Percentiles rank a stretch among this genome's conserved stretches.
phyloP scores from a whole-genome alignment of 306 rosid genomes.

The Cyamopsis tetragonoloba region DNA sequence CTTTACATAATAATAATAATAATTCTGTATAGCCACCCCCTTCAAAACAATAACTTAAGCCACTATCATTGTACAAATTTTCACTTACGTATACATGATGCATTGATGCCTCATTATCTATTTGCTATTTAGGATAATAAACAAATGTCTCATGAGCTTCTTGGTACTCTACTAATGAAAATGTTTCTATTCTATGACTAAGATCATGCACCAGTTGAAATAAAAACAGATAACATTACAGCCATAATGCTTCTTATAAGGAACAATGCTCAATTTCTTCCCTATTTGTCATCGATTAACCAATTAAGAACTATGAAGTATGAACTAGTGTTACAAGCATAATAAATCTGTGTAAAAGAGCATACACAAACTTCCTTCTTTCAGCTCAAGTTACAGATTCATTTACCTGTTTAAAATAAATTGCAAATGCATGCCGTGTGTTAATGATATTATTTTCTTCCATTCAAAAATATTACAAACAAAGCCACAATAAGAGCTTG shows the following conservation, averaged over 20 bases:
- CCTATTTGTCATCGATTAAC: background rate
- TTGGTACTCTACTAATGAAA: background rate
- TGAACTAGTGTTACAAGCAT: background rate
- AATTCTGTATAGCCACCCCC: too few species aligned
- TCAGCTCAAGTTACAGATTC: conserved; percentile 16
- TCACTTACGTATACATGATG: background rate
- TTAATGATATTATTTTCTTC: conserved; percentile 35
- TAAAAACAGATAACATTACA: background rate
- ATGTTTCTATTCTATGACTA: background rate
- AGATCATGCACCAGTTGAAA: background rate
- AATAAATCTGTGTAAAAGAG: background rate
- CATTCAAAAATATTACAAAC: conserved; percentile 67
- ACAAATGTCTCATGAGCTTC: background rate
- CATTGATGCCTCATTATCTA: too few species aligned
- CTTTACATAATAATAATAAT: too few species aligned
- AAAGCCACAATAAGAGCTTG: conserved; percentile 55
- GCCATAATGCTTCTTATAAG: background rate
- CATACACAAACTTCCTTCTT: background rate
- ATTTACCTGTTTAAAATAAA: background rate
- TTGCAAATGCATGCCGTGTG: conserved; percentile 2
- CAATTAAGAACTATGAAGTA: too few species aligned
- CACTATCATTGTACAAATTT: too few species aligned
- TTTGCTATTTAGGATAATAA: background rate
- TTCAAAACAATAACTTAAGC: too few species aligned
- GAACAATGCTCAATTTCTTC: background rate